Evolutionary conservation across 305 asterid genomes (phyloP).

Genomic region (Solanum chacoense): DNA sequence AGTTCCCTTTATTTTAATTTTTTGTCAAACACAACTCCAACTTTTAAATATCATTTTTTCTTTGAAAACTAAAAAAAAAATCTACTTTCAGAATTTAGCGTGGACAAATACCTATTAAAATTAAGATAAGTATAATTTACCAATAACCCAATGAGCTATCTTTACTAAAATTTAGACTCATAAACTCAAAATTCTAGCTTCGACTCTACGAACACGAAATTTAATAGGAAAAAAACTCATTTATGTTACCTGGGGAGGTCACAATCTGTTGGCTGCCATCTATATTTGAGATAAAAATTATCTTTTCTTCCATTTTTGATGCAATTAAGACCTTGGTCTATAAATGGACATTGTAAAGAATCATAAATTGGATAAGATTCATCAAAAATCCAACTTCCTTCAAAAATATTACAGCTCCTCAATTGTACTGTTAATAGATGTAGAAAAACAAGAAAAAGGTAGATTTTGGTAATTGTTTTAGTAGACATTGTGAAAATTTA

Average conservation of each 20-base stretch:
- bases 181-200: not conserved
- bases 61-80: too few relatives aligned
- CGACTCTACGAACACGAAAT: too few relatives aligned
- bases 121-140: not conserved
- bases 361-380: slow-evolving; percentile 27
- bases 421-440: not conserved
- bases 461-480: not conserved
- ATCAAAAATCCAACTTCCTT: slow-evolving; percentile 35
- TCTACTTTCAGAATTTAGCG: too few relatives aligned
- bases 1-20: too few relatives aligned
- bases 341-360: slow-evolving; percentile 45
- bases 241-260: slow-evolving; percentile 29
- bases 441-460: not conserved
- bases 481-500: not conserved
- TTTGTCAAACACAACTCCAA: not conserved
- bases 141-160: not conserved
- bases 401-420: slow-evolving; percentile 18
- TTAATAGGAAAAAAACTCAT: not conserved
- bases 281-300: slow-evolving; percentile 30
- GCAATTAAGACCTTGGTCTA: slow-evolving; percentile 42
- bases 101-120: not conserved
- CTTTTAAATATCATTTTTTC: too few relatives aligned
- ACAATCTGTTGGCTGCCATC: slow-evolving; percentile 54
- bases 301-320: slow-evolving; percentile 54
- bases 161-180: not conserved